Evolutionary conservation across 805 yeast species (phyloP).

Genomic region (Diddensiella santjacobensis): DNA sequence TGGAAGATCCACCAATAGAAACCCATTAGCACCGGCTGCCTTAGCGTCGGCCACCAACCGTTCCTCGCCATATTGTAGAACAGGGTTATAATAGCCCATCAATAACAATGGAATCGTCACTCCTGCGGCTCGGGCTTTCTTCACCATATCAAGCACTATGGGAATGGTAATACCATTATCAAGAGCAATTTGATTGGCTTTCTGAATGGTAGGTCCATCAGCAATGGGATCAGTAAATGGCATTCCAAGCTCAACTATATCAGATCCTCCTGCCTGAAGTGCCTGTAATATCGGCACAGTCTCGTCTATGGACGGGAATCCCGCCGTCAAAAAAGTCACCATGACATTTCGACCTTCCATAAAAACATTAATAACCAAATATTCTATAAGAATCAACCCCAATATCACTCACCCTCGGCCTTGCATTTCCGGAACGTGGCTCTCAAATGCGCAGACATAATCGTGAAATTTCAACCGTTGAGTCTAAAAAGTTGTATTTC

Average conservation of each 20-base stretch:
- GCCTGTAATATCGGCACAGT: constrained; percentile 83
- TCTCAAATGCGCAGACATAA: constrained; percentile 55
- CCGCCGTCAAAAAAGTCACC: constrained; percentile 91
- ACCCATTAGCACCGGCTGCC: constrained; percentile 91
- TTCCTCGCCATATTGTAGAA: constrained; percentile 84
- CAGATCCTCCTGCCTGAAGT: constrained; percentile 93
- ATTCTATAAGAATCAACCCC: not conserved
- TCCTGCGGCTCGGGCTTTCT: constrained; percentile 74
- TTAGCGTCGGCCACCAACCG: constrained; percentile 73
- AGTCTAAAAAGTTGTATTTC: too few species aligned
- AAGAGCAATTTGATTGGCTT: constrained; percentile 72
- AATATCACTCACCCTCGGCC: constrained; percentile 37
- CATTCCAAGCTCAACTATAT: constrained; percentile 88
- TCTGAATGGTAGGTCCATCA: constrained; percentile 96
- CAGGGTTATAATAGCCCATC: constrained; percentile 98
- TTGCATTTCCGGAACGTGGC: constrained; percentile 60
- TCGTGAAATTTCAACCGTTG: too few species aligned
- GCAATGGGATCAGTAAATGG: constrained; percentile 99
- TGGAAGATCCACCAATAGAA: constrained; percentile 90
- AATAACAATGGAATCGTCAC: constrained; percentile 83
- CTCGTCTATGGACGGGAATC: constrained; percentile 82
- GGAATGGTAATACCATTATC: constrained; percentile 74
- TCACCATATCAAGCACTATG: constrained; percentile 65
- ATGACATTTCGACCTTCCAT: constrained; percentile 69
- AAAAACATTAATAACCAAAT: too few species aligned